Conservation (phyloP, 139 green algal species). For the Cymbomonas tetramitiformis region DNA sequence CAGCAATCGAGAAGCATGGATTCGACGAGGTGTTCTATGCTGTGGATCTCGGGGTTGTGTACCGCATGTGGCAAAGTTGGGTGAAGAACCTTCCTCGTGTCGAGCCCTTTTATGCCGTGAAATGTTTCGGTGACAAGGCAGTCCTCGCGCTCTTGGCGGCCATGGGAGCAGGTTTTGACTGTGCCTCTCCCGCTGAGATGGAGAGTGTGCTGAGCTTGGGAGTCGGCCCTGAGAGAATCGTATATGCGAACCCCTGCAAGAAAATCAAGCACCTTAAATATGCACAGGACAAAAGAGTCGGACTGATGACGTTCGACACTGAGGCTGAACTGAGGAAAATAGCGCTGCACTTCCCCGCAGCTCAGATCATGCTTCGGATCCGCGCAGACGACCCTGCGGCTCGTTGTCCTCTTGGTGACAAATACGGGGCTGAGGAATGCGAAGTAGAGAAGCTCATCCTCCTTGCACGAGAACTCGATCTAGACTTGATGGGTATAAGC, state of each 20-base stretch:
- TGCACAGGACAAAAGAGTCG: conserved; percentile 34
- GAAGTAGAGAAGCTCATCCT: conserved; percentile 43
- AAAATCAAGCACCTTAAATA: conserved; percentile 54
- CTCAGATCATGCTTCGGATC: conserved; percentile 71
- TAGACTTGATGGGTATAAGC: conserved; percentile 68
- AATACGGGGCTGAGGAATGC: conserved; percentile 70
- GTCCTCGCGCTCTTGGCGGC: conserved; percentile 64
- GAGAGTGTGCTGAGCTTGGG: conserved; percentile 60
- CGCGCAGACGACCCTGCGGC: conserved; percentile 61
- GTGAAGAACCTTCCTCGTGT: conserved; percentile 66
- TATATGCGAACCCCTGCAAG: conserved; percentile 93
- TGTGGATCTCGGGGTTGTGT: conserved; percentile 70
- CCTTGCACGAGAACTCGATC: conserved; percentile 35
- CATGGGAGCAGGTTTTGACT: conserved; percentile 86
- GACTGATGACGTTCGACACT: conserved; percentile 84
- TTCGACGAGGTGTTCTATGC: conserved; percentile 56
- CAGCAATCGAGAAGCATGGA: not conserved
- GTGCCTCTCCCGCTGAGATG: conserved; percentile 71
- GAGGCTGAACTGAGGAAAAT: conserved; percentile 82
- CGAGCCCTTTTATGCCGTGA: conserved; percentile 81
- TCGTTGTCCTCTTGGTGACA: conserved; percentile 55
- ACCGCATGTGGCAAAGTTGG: conserved; percentile 60
- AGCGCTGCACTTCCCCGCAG: conserved; percentile 34
- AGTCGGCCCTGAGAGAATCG: conserved; percentile 53
- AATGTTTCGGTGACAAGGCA: conserved; percentile 79